A percentile compares a stretch with the other conserved stretches of the same genome.
Evolutionary conservation across 148 eudicot species (phyloP).

Genomic region (Oxyria digyna): DNA sequence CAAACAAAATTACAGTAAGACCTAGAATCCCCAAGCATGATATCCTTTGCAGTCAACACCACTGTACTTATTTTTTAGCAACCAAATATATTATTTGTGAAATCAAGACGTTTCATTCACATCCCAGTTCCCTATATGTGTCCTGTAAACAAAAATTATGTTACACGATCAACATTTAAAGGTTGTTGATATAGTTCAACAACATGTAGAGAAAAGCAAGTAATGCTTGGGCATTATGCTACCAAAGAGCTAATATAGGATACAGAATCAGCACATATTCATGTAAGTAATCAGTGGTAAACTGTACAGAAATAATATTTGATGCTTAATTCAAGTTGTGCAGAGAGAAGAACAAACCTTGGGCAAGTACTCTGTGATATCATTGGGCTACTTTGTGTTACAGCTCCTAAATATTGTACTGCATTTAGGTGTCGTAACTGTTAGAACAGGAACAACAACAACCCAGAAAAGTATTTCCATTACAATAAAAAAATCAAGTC

Average conservation of each 20-base stretch:
- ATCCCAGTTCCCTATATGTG: not conserved
- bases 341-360: slow-evolving; percentile 32
- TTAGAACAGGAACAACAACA: no score
- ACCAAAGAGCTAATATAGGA: not conserved
- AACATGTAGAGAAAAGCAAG: not conserved
- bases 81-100: not conserved
- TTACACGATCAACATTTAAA: not conserved
- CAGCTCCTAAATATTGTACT: slow-evolving; percentile 95
- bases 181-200: not conserved
- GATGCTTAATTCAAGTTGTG: not conserved
- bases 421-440: slow-evolving; percentile 92
- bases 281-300: not conserved
- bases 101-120: not conserved
- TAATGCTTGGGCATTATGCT: not conserved
- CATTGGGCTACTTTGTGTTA: slow-evolving; percentile 94
- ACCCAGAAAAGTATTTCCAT: no score
- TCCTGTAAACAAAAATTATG: not conserved
- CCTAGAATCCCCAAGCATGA: not conserved
- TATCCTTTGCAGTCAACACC: no score
- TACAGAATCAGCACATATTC: not conserved
- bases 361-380: slow-evolving; percentile 84
- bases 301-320: not conserved
- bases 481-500: no score
- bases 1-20: no score
- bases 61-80: not conserved